Percentiles rank a stretch among this genome's conserved stretches.
phyloP scores from a whole-genome alignment of 2,329 filamentous ascomycete species.

The Keithomyces neogunnii region DNA sequence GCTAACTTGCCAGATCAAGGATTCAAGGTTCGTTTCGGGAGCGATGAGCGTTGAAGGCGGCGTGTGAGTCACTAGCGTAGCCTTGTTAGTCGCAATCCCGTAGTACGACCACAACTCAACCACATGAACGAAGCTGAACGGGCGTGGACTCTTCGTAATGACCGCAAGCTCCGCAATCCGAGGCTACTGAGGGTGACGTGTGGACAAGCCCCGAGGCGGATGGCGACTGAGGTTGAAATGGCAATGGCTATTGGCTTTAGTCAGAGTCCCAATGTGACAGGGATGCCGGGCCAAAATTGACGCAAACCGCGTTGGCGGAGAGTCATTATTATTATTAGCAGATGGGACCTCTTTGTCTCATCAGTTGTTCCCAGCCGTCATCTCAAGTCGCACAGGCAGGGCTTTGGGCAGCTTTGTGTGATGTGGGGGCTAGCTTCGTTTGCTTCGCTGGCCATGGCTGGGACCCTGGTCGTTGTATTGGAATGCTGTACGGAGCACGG shows the following conservation, averaged over 20 bases:
- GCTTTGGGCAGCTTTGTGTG: too few species aligned
- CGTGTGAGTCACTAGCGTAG: neutral
- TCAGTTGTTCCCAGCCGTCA: too few species aligned
- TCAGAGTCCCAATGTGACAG: neutral
- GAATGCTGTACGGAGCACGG: too few species aligned
- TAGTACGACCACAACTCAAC: neutral
- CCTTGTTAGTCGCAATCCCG: neutral
- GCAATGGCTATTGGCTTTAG: neutral
- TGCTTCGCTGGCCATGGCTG: too few species aligned
- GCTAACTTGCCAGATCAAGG: neutral
- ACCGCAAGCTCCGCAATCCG: neutral
- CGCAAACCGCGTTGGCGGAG: neutral
- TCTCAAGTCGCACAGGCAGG: too few species aligned
- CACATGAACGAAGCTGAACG: neutral
- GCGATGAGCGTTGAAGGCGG: neutral
- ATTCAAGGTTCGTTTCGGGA: neutral
- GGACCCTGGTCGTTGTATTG: too few species aligned
- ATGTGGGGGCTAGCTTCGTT: too few species aligned
- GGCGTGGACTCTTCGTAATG: neutral
- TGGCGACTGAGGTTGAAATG: neutral
- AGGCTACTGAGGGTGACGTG: neutral
- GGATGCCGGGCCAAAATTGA: neutral
- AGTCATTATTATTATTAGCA: neutral
- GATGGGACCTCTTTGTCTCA: too few species aligned
- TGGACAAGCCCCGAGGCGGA: neutral